Evolutionary conservation across 2,329 filamentous ascomycete genomes (phyloP).

Genomic region (Ophiostoma angusticollis): DNA sequence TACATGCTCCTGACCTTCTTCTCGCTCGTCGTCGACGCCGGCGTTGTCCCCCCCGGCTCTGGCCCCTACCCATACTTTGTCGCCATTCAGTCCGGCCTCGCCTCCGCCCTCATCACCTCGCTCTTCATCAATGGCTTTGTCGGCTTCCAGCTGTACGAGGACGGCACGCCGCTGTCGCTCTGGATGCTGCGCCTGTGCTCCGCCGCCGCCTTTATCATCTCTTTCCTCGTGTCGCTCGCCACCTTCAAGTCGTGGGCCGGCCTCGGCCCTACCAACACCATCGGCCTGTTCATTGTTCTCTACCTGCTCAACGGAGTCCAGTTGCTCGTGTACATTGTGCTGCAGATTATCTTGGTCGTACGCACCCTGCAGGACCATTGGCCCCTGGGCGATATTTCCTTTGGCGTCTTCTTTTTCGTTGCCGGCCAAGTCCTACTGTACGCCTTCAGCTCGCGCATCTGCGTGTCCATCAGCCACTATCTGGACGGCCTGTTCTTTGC

Average conservation of each 20-base stretch:
- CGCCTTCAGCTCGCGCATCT: slow-evolving; percentile 75
- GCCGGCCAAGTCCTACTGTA: slow-evolving; percentile 88
- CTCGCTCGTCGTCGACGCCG: slow-evolving; percentile 83
- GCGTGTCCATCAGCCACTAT: slow-evolving; percentile 76
- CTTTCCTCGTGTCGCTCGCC: slow-evolving; percentile 73
- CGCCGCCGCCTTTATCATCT: slow-evolving; percentile 69
- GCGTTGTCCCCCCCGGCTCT: slow-evolving; percentile 75
- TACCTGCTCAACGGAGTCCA: slow-evolving; percentile 86
- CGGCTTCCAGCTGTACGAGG: slow-evolving; percentile 95
- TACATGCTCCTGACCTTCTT: slow-evolving; percentile 84
- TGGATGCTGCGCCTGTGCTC: slow-evolving; percentile 81
- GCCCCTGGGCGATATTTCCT: slow-evolving; percentile 83
- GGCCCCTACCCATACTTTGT: slow-evolving; percentile 82
- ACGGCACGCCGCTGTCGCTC: slow-evolving; percentile 83
- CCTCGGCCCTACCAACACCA: slow-evolving; percentile 69
- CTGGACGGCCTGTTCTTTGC: slow-evolving; percentile 90
- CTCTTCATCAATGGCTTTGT: slow-evolving; percentile 96
- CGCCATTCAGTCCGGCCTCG: slow-evolving; percentile 71
- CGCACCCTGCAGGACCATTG: slow-evolving; percentile 90
- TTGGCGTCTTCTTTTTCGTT: slow-evolving; percentile 84
- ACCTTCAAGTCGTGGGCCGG: slow-evolving; percentile 92
- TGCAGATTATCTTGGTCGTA: slow-evolving; percentile 79
- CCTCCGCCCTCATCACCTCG: slow-evolving; percentile 76
- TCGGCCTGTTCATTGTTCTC: slow-evolving; percentile 80
- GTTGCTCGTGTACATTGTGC: slow-evolving; percentile 69